Base-by-base conservation (phyloP, 306 rosid species). In the barrel medic (Medicago truncatula) region DNA sequence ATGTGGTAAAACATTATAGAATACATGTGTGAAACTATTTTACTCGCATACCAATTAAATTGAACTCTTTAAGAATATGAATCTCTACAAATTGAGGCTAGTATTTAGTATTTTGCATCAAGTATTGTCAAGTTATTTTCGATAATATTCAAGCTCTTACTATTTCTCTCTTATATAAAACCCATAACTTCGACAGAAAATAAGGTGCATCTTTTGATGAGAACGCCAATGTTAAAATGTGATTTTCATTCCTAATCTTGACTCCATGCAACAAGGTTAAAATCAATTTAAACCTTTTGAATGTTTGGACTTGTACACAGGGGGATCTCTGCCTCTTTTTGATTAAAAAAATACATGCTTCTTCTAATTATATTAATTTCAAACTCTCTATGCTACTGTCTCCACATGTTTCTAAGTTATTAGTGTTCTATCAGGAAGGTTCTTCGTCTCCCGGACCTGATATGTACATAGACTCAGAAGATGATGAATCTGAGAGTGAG, bases 371-470 rank as follows among this genome's bases (percentile, higher is more conserved):
- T 40, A 60, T 74, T 58, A 6, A 6, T 16, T 68, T 52, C 28
- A 23, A 23, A 44, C 77, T 52, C 23, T 60, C 69, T 71, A 44
- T 46, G 39, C 15, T 56, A n/a, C 41, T 18, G 49, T 58, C 43
- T 53, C 66, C 81, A 80, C 75, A 78, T 76, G 70, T 83, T 77
- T 76, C 73, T 79, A 65, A 83, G 77, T 76, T 64, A 49, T 78
- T 77, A 74, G 73, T 84, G 83, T 74, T 80, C 62, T 85, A 84
- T 81, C 93, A 92, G 96, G 97, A 90, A 83, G 95, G 90, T 82
- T 79, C 84, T 53, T 50, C 80, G 69, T 79, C 93, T 23, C 58
- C 58, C 4, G 58, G 57, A 56, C 93, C 88, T 53, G 96, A 90
- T 38, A 72, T 89, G 71, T 90, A 95, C 88, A 78, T 83, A 9